A percentile compares a stretch with the other conserved stretches of the same genome.
These are phyloP conservation scores for Fusarium multiceps DNA, from an alignment of 2,329 filamentous ascomycete genomes.

Conservation along the genomic window DNA sequence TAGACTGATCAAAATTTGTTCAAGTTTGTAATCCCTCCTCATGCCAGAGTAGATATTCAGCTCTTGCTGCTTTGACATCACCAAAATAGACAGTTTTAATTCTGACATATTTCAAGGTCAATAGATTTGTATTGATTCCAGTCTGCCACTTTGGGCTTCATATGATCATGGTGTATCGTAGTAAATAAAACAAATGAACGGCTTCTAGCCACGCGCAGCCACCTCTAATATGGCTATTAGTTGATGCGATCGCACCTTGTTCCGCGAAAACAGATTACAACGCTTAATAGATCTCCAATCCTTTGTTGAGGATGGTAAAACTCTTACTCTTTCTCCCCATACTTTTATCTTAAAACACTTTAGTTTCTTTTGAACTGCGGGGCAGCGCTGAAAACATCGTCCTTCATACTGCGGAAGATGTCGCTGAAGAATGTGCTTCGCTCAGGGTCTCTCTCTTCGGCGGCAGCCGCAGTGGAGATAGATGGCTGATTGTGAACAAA, in stretches of 20 bases:
- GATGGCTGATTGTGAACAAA: conserved; percentile 57
- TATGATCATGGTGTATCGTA: conserved; percentile 30
- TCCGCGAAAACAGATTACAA: conserved; percentile 37
- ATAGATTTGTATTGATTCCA: conserved; percentile 29
- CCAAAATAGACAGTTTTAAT: background rate
- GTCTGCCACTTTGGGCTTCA: conserved; percentile 28
- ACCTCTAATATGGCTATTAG: conserved; percentile 26
- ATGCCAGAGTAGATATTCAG: background rate
- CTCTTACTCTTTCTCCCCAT: conserved; percentile 2
- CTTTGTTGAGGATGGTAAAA: conserved; percentile 18
- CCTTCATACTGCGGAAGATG: conserved; percentile 67
- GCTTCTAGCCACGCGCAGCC: conserved; percentile 19
- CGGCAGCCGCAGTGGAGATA: conserved; percentile 36
- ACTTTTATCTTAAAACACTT: background rate
- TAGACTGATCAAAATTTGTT: background rate
- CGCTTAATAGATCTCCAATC: conserved; percentile 38
- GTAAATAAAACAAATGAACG: conserved; percentile 19
- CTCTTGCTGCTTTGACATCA: background rate
- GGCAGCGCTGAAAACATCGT: conserved; percentile 55
- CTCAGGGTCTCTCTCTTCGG: conserved; percentile 40
- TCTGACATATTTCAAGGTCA: background rate
- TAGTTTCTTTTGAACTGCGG: conserved; percentile 24
- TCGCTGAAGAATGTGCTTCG: conserved; percentile 62
- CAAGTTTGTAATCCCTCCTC: background rate
- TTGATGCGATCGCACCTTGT: conserved; percentile 25